Evolutionary conservation across 75 land plant genomes (phyloP).

Genomic region (Larix kaempferi): DNA sequence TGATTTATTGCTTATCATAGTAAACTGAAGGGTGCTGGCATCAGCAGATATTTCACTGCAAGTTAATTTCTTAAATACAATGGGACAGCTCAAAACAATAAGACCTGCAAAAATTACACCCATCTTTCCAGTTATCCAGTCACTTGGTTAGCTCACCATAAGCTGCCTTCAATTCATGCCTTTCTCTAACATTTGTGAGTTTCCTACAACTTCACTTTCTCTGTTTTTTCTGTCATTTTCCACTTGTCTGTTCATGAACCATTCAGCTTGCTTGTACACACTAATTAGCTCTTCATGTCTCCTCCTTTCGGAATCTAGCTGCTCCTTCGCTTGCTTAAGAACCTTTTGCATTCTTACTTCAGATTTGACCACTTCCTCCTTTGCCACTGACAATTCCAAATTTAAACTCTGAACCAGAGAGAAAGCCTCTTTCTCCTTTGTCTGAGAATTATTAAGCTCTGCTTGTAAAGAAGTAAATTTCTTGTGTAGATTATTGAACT

Average conservation of each 20-base stretch:
- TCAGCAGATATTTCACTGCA: neutral
- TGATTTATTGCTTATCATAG: neutral
- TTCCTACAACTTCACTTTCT: neutral
- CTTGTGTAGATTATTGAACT: slow-evolving; percentile 7
- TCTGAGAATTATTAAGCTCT: slow-evolving; percentile 12
- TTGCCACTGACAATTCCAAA: slow-evolving; percentile 25
- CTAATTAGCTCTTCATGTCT: slow-evolving; percentile 6
- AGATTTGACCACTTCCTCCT: slow-evolving; percentile 35
- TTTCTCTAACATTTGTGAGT: neutral
- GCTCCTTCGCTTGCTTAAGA: slow-evolving; percentile 21
- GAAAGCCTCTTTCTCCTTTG: slow-evolving; percentile 14
- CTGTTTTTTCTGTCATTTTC: slow-evolving; percentile 3
- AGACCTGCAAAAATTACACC: neutral
- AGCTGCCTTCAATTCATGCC: neutral
- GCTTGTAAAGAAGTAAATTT: slow-evolving; percentile 13
- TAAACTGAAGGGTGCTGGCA: neutral
- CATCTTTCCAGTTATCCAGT: neutral
- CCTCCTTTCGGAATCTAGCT: slow-evolving; percentile 22
- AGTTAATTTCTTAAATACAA: neutral
- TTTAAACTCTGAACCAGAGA: slow-evolving; percentile 14
- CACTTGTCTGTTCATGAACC: slow-evolving; percentile 7
- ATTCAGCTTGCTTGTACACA: slow-evolving; percentile 12
- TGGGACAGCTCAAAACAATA: neutral
- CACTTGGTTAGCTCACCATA: neutral
- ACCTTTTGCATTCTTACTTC: slow-evolving; percentile 25